Evolutionary conservation across 2,329 filamentous ascomycete genomes (phyloP), one percentile per base, ranked within the genome.

Genomic region (Alternaria novae-zelandiae): DNA sequence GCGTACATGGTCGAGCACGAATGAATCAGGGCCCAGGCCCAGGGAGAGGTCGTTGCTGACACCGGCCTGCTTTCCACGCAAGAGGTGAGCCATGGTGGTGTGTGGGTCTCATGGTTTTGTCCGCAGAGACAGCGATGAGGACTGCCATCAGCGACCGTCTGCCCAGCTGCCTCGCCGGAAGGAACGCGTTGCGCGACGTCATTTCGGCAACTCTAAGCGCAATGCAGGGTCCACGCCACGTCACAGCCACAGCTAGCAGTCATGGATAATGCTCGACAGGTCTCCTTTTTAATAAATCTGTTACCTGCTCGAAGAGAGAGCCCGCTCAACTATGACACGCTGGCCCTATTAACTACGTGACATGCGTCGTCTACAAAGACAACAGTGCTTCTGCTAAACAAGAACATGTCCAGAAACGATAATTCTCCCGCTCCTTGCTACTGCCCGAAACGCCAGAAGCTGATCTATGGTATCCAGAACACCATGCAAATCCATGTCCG

Each of bases 31-130:
- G 17, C 88, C 85, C 67, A 98, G 89, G 70, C 90, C 91, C 17
- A 90, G 89, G 56, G 94, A 97, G 70, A 99, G 87, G 82, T 98
- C 96, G 81, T 91, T 92, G 78, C 94, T 91, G 73, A 99, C 91
- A 75, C 96, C 96, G 61, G 93, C 89, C 86, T 98, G 96, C 86
- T 97, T 97, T 73, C 92, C 91, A 78, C 96, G 87, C 67, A 99
- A 84, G 78, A 98, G 95, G 73, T 91, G 89, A 59, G 94, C 89
- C 94, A 97, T 97, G 61, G 60, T 73, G 74, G 57, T 44, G 65
- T 55, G 65, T 54, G 63, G 66, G 65, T 70, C 47, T 76, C 77
- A 78, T 78, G 65, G 70, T 73, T 74, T 64, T 67, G 68, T 54
- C 54, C 54, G 36, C 54, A 49, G 23, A 63, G 45, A 21, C 58